Evolutionary conservation across 1,284 basidiomycete species (phyloP).

Genomic region (Cryptococcus sp.): DNA sequence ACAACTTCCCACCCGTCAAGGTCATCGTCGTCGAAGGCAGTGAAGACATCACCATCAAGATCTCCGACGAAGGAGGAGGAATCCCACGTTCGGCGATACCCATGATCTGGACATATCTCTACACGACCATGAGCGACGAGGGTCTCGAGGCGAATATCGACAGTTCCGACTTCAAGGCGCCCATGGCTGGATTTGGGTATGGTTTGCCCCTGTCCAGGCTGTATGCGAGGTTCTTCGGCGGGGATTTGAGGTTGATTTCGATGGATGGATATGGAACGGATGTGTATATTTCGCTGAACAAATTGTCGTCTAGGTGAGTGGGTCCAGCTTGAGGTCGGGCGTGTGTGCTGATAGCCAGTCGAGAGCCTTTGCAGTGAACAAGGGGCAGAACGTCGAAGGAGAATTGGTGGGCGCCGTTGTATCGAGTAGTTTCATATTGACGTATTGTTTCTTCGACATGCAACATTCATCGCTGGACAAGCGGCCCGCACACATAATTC

Average conservation of each 20-base stretch:
- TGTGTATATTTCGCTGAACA: slow-evolving; percentile 43
- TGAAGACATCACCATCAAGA: slow-evolving; percentile 97
- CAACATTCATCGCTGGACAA: too few relatives aligned
- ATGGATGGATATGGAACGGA: slow-evolving; percentile 92
- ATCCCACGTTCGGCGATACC: slow-evolving; percentile 90
- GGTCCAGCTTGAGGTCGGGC: neutral
- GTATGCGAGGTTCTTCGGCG: slow-evolving; percentile 95
- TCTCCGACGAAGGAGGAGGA: slow-evolving; percentile 91
- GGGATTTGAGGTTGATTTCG: slow-evolving; percentile 89
- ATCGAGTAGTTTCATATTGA: too few relatives aligned
- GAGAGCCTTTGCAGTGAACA: slow-evolving; percentile 48
- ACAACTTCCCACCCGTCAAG: slow-evolving; percentile 86
- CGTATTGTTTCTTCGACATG: too few relatives aligned
- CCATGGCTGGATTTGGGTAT: slow-evolving; percentile 97
- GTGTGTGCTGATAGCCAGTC: slow-evolving; percentile 10
- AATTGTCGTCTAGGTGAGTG: slow-evolving; percentile 37
- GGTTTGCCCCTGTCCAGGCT: slow-evolving; percentile 84
- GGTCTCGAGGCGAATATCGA: slow-evolving; percentile 81
- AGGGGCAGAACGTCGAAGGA: too few relatives aligned
- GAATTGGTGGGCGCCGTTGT: too few relatives aligned
- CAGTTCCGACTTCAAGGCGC: slow-evolving; percentile 91
- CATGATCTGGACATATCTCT: slow-evolving; percentile 89
- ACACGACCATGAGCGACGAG: slow-evolving; percentile 93
- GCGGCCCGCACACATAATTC: too few relatives aligned
- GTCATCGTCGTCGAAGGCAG: slow-evolving; percentile 92